Conservation (phyloP, 1,284 basidiomycete genomes). For the Megacollybia platyphylla region DNA sequence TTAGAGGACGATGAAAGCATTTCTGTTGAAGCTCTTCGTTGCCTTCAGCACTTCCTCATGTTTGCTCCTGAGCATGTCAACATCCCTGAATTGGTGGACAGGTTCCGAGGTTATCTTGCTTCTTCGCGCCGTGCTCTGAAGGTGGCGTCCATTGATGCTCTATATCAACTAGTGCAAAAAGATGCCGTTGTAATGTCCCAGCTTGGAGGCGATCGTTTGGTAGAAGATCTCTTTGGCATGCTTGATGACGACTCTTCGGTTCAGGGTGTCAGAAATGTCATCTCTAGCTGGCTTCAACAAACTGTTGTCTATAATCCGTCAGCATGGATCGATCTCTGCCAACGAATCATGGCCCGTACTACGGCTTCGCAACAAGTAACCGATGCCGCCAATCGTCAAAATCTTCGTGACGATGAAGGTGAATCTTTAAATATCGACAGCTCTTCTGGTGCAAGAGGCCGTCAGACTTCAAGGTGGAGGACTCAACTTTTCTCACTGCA, state of each 20-base stretch:
- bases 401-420: conserved; percentile 81
- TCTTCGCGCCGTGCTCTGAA: conserved; percentile 79
- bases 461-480: conserved; percentile 78
- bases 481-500: conserved; percentile 93
- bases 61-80: conserved; percentile 81
- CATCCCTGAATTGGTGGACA: conserved; percentile 64
- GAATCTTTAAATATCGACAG: conserved; percentile 69
- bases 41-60: conserved; percentile 94
- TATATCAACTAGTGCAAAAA: conserved; percentile 96
- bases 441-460: conserved; percentile 23
- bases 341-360: conserved; percentile 88
- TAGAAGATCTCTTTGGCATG: conserved; percentile 91
- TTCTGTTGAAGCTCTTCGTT: conserved; percentile 88
- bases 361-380: conserved; percentile 69
- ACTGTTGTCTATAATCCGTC: conserved; percentile 88
- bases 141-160: conserved; percentile 86
- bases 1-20: conserved; percentile 82
- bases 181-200: conserved; percentile 89
- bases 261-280: conserved; percentile 90
- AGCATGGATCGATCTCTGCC: conserved; percentile 97
- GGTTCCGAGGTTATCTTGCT: conserved; percentile 66
- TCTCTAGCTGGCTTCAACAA: conserved; percentile 91
- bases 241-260: conserved; percentile 89
- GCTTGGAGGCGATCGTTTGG: conserved; percentile 86
- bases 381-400: conserved; percentile 41